Conservation (phyloP, 1,139 yeast species). For the Williopsis jadinii region DNA sequence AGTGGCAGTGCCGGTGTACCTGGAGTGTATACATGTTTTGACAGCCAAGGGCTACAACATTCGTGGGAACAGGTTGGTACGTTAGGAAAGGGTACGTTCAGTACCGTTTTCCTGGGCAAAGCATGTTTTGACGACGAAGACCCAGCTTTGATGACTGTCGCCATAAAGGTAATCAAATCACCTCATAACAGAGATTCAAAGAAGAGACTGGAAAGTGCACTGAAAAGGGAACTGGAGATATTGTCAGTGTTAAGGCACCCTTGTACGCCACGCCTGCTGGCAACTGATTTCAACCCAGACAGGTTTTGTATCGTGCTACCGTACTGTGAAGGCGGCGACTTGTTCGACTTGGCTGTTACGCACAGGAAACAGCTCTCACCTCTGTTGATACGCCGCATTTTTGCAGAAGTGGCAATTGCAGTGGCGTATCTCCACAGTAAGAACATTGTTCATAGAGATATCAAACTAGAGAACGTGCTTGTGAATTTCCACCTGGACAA, state of each 20-base stretch:
- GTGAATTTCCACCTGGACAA: slow-evolving; percentile 35
- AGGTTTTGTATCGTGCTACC: slow-evolving; percentile 56
- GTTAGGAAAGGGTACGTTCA: slow-evolving; percentile 56
- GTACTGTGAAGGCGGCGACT: slow-evolving; percentile 78
- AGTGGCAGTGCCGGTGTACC: neutral
- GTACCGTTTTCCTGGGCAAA: slow-evolving; percentile 45
- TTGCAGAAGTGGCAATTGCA: slow-evolving; percentile 63
- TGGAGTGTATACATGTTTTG: slow-evolving; percentile 20
- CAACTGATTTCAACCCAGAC: slow-evolving; percentile 24
- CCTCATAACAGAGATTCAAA: slow-evolving; percentile 28
- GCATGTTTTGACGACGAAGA: slow-evolving; percentile 12
- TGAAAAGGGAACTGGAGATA: slow-evolving; percentile 69
- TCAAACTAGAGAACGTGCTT: slow-evolving; percentile 76
- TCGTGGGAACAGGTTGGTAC: slow-evolving; percentile 26
- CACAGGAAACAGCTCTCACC: slow-evolving; percentile 34
- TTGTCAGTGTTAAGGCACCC: slow-evolving; percentile 39
- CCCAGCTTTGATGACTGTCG: slow-evolving; percentile 22
- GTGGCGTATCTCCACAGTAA: slow-evolving; percentile 65
- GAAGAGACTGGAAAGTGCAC: slow-evolving; percentile 58
- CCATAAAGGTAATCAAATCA: slow-evolving; percentile 28
- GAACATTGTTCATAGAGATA: slow-evolving; percentile 76
- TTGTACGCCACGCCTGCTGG: slow-evolving; percentile 35
- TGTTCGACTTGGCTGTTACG: slow-evolving; percentile 55
- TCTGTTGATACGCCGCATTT: slow-evolving; percentile 48
- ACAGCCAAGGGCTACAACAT: slow-evolving; percentile 17